Percentiles rank a stretch among this genome's conserved stretches.
phyloP scores from a whole-genome alignment of 2,329 filamentous ascomycete species.

The Penicillium rolfsii region DNA sequence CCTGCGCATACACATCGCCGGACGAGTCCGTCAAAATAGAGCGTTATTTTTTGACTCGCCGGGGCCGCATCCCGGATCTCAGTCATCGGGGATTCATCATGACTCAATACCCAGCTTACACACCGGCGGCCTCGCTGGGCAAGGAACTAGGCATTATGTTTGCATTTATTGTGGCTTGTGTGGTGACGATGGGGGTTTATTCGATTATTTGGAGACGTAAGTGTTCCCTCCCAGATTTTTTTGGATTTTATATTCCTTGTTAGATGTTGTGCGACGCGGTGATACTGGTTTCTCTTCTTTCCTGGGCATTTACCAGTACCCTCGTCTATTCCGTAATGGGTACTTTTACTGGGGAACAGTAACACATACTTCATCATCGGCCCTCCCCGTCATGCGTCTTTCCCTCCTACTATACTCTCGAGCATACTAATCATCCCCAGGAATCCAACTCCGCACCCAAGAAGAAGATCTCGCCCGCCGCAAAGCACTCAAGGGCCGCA shows the following conservation, averaged over 20 bases:
- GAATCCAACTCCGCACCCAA: constrained; percentile 24
- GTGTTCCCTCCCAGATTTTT: neutral
- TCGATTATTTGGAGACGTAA: constrained; percentile 37
- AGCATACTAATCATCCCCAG: neutral
- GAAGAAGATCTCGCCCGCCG: constrained; percentile 38
- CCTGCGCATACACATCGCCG: too few species aligned
- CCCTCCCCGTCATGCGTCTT: too few species aligned
- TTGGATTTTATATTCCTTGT: too few species aligned
- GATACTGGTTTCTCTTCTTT: too few species aligned
- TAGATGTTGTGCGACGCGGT: too few species aligned
- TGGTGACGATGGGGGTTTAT: constrained; percentile 41
- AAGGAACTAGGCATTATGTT: constrained; percentile 47
- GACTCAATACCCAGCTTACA: constrained; percentile 30
- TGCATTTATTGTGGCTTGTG: constrained; percentile 40
- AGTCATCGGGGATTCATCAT: neutral
- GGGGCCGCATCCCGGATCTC: neutral
- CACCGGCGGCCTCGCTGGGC: constrained; percentile 36
- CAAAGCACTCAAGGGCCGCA: constrained; percentile 33
- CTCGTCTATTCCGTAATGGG: neutral
- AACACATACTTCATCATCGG: too few species aligned
- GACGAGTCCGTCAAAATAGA: too few species aligned
- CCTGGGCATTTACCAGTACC: too few species aligned
- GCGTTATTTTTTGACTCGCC: neutral
- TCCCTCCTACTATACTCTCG: neutral
- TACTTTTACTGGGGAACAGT: too few species aligned